These are phyloP conservation scores for Macrophomina tecta DNA, from an alignment of 2,329 filamentous ascomycete genomes.

Conservation along the genomic window DNA sequence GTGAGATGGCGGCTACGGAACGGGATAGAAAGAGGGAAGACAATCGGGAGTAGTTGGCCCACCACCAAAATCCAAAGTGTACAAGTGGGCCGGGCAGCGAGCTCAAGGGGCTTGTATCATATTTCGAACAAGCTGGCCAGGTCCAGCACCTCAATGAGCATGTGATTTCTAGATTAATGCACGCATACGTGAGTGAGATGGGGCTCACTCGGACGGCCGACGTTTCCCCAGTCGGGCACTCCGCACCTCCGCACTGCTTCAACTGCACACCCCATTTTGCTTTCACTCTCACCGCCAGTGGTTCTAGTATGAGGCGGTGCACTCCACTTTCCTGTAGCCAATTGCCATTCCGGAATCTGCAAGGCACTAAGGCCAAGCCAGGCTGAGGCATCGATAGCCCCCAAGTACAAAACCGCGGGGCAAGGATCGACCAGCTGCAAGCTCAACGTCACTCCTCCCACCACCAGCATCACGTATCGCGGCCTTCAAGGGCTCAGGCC, in stretches of 20 bases:
- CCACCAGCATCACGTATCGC: conserved; percentile 28
- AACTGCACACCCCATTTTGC: background rate
- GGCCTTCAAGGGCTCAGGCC: background rate
- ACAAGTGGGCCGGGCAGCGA: conserved; percentile 18
- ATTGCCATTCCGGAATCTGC: background rate
- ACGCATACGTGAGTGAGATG: background rate
- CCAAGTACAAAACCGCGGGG: conserved; percentile 7
- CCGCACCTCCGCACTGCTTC: conserved; percentile 12
- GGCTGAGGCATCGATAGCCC: conserved; percentile 17
- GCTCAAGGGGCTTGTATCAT: conserved; percentile 20
- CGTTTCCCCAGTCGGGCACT: conserved; percentile 10
- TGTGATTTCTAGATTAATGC: conserved; percentile 11
- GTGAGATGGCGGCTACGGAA: background rate
- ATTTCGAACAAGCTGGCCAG: conserved; percentile 10
- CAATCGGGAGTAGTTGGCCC: background rate
- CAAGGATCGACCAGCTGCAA: conserved; percentile 5
- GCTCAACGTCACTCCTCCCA: conserved; percentile 23
- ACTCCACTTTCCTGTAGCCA: background rate
- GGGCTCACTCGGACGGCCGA: background rate
- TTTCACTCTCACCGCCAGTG: background rate
- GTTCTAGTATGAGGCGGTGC: conserved; percentile 14
- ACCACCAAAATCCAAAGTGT: conserved; percentile 2
- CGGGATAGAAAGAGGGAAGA: conserved; percentile 6
- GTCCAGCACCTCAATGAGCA: conserved; percentile 24
- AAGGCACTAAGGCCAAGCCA: conserved; percentile 14